Evolutionary conservation across 2,329 filamentous ascomycete species (phyloP).

Genomic region (Fusarium keratoplasticum): DNA sequence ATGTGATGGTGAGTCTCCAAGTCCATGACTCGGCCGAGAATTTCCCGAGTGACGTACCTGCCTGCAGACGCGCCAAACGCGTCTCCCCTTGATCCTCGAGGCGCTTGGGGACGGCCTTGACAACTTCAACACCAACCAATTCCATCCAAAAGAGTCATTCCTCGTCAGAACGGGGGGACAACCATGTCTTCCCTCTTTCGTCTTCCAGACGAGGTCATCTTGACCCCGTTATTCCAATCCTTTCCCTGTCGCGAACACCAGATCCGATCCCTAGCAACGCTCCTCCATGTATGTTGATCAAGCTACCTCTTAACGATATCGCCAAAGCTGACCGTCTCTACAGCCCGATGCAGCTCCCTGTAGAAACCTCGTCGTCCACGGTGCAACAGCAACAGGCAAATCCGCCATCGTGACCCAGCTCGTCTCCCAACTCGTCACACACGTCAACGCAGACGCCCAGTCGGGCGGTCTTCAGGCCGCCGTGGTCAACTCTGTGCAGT

Average conservation of each 20-base stretch:
- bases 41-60: constrained; percentile 44
- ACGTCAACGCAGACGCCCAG: constrained; percentile 20
- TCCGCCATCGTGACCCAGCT: constrained; percentile 73
- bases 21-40: constrained; percentile 29
- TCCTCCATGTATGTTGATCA: constrained; percentile 60
- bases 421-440: constrained; percentile 42
- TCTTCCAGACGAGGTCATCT: constrained; percentile 63
- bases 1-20: not conserved
- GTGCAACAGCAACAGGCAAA: constrained; percentile 89
- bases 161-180: not conserved
- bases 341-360: constrained; percentile 77
- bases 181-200: constrained; percentile 58
- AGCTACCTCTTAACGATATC: not conserved
- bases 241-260: constrained; percentile 71
- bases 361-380: constrained; percentile 82
- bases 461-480: constrained; percentile 63
- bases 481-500: constrained; percentile 77
- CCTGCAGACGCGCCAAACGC: constrained; percentile 44
- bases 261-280: constrained; percentile 67
- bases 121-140: constrained; percentile 20
- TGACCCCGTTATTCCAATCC: constrained; percentile 57
- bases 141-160: not conserved
- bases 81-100: constrained; percentile 35
- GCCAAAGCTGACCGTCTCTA: not conserved
- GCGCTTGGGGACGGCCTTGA: constrained; percentile 7